phyloP scores from a whole-genome alignment of 148 eudicot genomes.

The Spergularia marina region DNA sequence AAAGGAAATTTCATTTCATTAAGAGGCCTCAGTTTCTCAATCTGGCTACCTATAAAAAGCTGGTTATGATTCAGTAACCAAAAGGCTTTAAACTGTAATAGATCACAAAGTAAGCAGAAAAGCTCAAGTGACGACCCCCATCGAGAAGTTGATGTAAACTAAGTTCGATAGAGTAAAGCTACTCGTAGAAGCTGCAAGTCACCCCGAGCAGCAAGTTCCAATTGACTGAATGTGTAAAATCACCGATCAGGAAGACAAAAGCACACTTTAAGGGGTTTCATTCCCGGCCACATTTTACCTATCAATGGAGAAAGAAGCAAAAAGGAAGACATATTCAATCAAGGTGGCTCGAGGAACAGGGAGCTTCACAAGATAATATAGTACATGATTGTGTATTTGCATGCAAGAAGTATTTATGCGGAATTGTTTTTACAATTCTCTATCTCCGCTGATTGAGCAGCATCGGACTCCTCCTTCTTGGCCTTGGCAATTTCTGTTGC shows the following conservation, averaged over 20 bases:
- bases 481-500: slow-evolving; percentile 39
- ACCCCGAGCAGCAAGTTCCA: not conserved
- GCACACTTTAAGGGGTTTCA: slow-evolving; percentile 20
- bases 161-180: not conserved
- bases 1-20: not conserved
- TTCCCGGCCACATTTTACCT: slow-evolving; percentile 13
- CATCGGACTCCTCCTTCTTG: slow-evolving; percentile 25
- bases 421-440: slow-evolving; percentile 19
- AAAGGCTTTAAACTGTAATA: not conserved
- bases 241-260: slow-evolving; percentile 21
- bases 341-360: slow-evolving; percentile 10
- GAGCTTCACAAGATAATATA: slow-evolving; percentile 3
- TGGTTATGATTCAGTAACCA: not conserved
- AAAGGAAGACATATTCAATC: slow-evolving; percentile 18
- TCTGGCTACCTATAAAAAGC: not conserved
- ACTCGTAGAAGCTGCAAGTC: slow-evolving; percentile 1
- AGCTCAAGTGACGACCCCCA: not conserved
- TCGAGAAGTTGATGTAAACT: no score
- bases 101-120: not conserved
- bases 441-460: slow-evolving; percentile 7
- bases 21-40: not conserved
- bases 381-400: not conserved
- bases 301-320: slow-evolving; percentile 2
- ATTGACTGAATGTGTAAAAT: slow-evolving; percentile 2
- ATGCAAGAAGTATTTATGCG: not conserved